Evolutionary conservation across 495 filamentous ascomycete species (phyloP), one percentile per base, ranked within the genome.

Genomic region (Antarctomyces pellizariae): DNA sequence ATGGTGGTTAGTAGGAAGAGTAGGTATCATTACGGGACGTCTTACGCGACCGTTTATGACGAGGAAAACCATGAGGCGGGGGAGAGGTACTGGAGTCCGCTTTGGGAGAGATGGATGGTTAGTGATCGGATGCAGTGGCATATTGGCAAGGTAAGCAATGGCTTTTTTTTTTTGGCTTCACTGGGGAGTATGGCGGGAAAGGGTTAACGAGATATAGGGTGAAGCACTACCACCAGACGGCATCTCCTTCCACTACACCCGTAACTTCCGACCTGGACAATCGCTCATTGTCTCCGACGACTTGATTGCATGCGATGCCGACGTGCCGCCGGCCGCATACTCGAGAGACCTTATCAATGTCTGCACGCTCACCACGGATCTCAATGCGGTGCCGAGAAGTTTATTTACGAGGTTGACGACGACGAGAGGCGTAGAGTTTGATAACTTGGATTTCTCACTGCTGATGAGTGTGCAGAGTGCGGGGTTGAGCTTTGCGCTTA

Each of bases 81-180:
- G 16, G 72, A 78, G 34, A 45, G 72, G 19, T 78, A 78, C 37
- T 78, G 72, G 72, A 64, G 57, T 30, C 72, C 72, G 7, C 36
- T 78, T 18, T 78, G 72, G 72, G 72, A 78, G 46, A 43, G 72
- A 16, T 78, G 71, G 71, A 78, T 78, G 72, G 69, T 78, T 9
- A 63, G 55, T 29, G 72, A 78, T 47, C 56, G 72, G 25, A 76
- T 78, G 72, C 70, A 76, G 38, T 78, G 72, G 72, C 72, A 75
- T 48, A 74, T 73, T 43, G 61, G 64, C 7, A 74, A 71, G 54
- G 69, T 71, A 33, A 39, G 53, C 42, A 9, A 13, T 13, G 13
- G 15, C 17, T 18, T 11, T 11, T 22, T 18, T 34, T 4, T 32
- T 17, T 29, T 12, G 16, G 28, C 13, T 16, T 21, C 22, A 16